Percentiles rank a stretch among this genome's conserved stretches.
Evolutionary conservation across 495 filamentous ascomycete genomes (phyloP).

Genomic region (Articulospora tetracladia): DNA sequence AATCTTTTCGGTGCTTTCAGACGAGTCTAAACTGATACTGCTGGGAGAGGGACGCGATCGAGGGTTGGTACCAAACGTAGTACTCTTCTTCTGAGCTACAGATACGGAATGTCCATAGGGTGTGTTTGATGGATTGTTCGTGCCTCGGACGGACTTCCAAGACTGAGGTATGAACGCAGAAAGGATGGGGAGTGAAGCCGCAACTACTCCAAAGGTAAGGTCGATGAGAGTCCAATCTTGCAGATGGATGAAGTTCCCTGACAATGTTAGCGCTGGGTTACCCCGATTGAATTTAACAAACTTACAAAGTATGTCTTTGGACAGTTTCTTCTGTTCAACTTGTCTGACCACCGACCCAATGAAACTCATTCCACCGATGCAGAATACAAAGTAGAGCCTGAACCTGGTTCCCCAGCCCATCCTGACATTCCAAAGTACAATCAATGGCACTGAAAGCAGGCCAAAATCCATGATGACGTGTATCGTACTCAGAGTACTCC

Average conservation of each 20-base stretch:
- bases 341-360: conserved; percentile 18
- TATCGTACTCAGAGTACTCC: conserved; percentile 8
- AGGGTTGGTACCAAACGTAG: background rate
- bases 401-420: conserved; percentile 18
- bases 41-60: background rate
- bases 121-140: background rate
- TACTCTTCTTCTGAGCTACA: background rate
- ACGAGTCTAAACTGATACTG: background rate
- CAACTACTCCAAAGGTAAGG: conserved; percentile 17
- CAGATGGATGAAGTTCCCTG: background rate
- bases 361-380: conserved; percentile 13
- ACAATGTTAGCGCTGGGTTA: background rate
- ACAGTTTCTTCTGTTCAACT: background rate
- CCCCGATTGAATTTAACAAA: background rate
- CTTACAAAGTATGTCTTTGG: background rate
- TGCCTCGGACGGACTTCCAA: conserved; percentile 1
- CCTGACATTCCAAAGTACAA: conserved; percentile 20
- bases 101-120: background rate
- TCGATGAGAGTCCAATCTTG: conserved; percentile 20
- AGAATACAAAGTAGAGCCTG: conserved; percentile 20
- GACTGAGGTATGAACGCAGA: conserved; percentile 11
- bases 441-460: conserved; percentile 22
- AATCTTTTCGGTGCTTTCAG: conserved; percentile 3
- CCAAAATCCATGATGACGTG: conserved; percentile 24
- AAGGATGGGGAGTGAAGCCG: conserved; percentile 20